phyloP scores from a whole-genome alignment of 2,329 filamentous ascomycete species.

The Elsinoe perseae region DNA sequence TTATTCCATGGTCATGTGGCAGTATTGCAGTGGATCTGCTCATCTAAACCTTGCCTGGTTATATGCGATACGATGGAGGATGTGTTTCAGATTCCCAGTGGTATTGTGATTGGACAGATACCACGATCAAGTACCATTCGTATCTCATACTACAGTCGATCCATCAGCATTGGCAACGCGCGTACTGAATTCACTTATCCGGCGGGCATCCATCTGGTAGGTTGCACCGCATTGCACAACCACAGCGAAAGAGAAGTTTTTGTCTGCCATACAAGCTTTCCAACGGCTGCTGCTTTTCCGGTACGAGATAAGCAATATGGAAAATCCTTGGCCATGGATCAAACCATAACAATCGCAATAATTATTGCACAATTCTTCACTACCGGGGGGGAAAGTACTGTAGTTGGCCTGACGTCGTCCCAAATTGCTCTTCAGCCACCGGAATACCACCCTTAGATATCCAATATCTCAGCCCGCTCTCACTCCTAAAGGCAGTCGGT shows the following conservation, averaged over 20 bases:
- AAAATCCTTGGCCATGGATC: not conserved
- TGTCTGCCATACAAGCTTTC: not conserved
- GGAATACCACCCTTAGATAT: not conserved
- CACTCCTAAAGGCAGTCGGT: not conserved
- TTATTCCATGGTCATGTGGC: too few species aligned
- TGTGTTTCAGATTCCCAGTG: slow-evolving; percentile 1
- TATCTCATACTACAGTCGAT: not conserved
- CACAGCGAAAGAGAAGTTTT: not conserved
- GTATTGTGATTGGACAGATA: not conserved
- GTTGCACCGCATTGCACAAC: not conserved
- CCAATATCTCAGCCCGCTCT: not conserved
- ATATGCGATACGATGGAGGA: not conserved
- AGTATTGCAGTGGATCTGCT: slow-evolving; percentile 1
- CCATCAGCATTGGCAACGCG: slow-evolving; percentile 8
- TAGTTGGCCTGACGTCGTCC: slow-evolving; percentile 3
- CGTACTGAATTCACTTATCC: not conserved
- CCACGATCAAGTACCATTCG: not conserved
- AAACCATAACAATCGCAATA: not conserved
- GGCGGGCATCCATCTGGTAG: too few species aligned
- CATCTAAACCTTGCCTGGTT: not conserved
- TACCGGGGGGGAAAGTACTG: not conserved
- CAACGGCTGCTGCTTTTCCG: not conserved
- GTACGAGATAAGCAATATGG: slow-evolving; percentile 11
- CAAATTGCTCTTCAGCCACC: slow-evolving; percentile 1
- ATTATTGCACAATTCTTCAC: not conserved